phyloP scores from a whole-genome alignment of 2,329 filamentous ascomycete genomes.

The Plenodomus tracheiphilus region DNA sequence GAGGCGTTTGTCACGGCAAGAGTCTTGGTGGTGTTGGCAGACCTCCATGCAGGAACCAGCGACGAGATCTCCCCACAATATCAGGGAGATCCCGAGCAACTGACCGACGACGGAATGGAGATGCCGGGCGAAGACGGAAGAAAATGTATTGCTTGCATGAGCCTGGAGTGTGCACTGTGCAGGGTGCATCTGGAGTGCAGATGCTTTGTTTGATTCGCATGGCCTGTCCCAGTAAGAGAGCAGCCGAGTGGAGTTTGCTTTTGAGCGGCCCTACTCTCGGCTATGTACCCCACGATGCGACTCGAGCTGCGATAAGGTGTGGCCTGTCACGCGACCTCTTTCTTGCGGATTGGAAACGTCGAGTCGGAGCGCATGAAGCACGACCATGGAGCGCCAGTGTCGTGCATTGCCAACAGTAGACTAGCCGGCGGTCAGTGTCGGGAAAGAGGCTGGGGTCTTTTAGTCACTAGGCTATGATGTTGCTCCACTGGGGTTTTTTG shows the following conservation, averaged over 20 bases:
- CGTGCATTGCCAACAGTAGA: constrained; percentile 17
- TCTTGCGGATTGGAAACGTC: too few species aligned
- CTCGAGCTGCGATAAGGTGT: neutral
- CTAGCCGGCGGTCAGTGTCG: constrained; percentile 19
- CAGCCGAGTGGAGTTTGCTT: neutral
- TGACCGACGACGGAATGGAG: neutral
- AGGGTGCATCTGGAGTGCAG: neutral
- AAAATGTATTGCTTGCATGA: neutral
- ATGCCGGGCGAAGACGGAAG: neutral
- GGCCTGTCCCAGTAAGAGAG: neutral
- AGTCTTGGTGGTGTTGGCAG: neutral
- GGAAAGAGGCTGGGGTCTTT: neutral
- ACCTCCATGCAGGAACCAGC: neutral
- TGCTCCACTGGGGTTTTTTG: neutral
- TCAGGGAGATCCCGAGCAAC: neutral
- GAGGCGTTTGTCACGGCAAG: neutral
- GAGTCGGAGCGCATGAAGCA: neutral
- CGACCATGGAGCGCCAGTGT: constrained; percentile 3
- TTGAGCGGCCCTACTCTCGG: neutral
- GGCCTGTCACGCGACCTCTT: neutral
- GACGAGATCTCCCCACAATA: neutral
- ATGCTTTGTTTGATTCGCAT: neutral
- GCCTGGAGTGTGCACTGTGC: neutral
- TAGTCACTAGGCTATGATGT: neutral
- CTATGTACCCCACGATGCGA: neutral